Percentiles rank a stretch among this genome's conserved stretches.
phyloP scores from a whole-genome alignment of 768 basidiomycete species.

The Sarcomyxa edulis region DNA sequence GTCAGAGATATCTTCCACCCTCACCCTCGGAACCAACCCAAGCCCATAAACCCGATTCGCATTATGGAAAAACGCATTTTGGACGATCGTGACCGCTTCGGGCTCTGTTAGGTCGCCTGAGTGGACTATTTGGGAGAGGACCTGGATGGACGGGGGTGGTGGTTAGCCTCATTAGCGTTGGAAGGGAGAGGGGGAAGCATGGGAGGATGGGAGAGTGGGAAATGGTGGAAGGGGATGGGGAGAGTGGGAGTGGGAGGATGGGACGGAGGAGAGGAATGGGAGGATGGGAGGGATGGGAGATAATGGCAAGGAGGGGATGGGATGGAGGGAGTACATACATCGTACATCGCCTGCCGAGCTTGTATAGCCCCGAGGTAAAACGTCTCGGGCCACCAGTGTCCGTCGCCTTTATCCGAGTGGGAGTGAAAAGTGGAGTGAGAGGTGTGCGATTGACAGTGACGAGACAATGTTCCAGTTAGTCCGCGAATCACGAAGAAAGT shows the following conservation, averaged over 20 bases:
- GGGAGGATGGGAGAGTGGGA: too few relatives aligned
- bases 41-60: constrained; percentile 61
- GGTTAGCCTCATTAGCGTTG: too few relatives aligned
- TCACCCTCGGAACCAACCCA: too few relatives aligned
- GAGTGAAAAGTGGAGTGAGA: too few relatives aligned
- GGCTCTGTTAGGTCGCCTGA: constrained; percentile 45
- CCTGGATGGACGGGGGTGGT: too few relatives aligned
- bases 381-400: constrained; percentile 73
- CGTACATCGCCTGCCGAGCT: constrained; percentile 55
- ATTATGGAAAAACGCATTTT: constrained; percentile 61
- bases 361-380: constrained; percentile 67
- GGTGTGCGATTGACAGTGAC: too few relatives aligned
- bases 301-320: too few relatives aligned
- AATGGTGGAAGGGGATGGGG: too few relatives aligned
- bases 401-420: constrained; percentile 41
- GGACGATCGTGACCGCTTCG: constrained; percentile 48
- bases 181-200: too few relatives aligned
- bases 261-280: background rate
- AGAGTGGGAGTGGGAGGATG: background rate
- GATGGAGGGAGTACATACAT: constrained; percentile 38
- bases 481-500: too few relatives aligned
- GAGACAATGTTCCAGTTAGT: too few relatives aligned
- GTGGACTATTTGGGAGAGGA: constrained; percentile 46
- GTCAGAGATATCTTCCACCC: too few relatives aligned
- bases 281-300: background rate